Evolutionary conservation across 208 protist genomes (phyloP).

Genomic region (Vickermania ingenoplastis): DNA sequence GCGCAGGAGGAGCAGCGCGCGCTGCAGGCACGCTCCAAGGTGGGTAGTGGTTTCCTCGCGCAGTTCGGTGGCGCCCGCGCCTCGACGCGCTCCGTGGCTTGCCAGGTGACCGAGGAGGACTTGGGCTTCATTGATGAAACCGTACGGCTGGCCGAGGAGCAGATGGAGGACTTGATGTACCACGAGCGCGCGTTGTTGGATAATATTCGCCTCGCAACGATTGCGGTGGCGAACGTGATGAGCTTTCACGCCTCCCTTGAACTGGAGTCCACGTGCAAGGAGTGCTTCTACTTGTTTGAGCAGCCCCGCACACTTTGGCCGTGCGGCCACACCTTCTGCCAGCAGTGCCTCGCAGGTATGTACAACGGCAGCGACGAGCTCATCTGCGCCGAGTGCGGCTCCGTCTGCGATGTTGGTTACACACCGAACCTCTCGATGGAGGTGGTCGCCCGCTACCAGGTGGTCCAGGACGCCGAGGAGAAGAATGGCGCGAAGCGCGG

Average conservation of each 20-base stretch:
- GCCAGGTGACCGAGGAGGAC: slow-evolving; percentile 61
- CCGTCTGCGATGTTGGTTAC: slow-evolving; percentile 71
- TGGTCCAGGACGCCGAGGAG: slow-evolving; percentile 5
- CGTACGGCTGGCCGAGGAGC: slow-evolving; percentile 35
- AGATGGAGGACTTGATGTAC: slow-evolving; percentile 60
- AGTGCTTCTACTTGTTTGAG: slow-evolving; percentile 82
- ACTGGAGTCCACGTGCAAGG: slow-evolving; percentile 79
- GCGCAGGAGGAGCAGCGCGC: slow-evolving; percentile 9
- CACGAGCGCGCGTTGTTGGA: slow-evolving; percentile 52
- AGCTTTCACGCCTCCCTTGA: slow-evolving; percentile 78
- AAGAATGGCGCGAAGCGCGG: slow-evolving; percentile 3
- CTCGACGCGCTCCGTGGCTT: slow-evolving; percentile 27
- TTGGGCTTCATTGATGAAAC: slow-evolving; percentile 63
- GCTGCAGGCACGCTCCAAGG: not conserved
- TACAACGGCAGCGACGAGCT: slow-evolving; percentile 67
- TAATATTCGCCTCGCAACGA: slow-evolving; percentile 43
- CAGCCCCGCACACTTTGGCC: slow-evolving; percentile 77
- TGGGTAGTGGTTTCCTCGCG: slow-evolving; percentile 40
- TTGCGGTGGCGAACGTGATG: slow-evolving; percentile 71
- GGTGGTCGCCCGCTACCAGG: slow-evolving; percentile 70
- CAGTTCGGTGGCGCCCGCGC: slow-evolving; percentile 38
- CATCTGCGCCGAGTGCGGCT: slow-evolving; percentile 81
- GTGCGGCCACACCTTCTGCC: slow-evolving; percentile 85
- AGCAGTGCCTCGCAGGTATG: slow-evolving; percentile 61
- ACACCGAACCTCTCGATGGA: slow-evolving; percentile 75